Conservation (phyloP, 1,284 basidiomycete species). For the Pascua guehoae region DNA sequence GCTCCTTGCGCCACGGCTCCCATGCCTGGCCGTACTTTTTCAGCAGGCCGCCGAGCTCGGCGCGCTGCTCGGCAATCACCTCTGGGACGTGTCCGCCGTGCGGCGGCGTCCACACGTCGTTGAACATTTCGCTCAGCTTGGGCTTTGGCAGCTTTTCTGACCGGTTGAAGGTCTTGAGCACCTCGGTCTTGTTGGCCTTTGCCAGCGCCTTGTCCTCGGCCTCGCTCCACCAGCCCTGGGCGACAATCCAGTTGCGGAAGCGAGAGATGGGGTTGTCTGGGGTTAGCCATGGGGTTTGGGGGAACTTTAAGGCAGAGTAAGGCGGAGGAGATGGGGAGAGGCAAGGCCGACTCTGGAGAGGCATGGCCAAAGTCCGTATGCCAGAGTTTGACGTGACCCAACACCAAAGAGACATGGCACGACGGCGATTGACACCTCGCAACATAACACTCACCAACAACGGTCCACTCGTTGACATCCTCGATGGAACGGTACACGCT, state of each 20-base stretch:
- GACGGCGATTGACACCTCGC: too few relatives aligned
- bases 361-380: too few relatives aligned
- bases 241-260: constrained; percentile 77
- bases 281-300: background rate
- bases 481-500: constrained; percentile 80
- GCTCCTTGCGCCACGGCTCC: constrained; percentile 78
- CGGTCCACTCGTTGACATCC: constrained; percentile 80
- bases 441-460: constrained; percentile 52
- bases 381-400: too few relatives aligned
- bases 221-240: constrained; percentile 79
- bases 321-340: too few relatives aligned
- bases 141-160: constrained; percentile 70
- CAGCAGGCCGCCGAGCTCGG: constrained; percentile 69
- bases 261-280: constrained; percentile 79
- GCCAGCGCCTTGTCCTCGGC: constrained; percentile 70
- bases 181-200: constrained; percentile 64
- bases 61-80: constrained; percentile 77
- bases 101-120: constrained; percentile 62
- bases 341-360: too few relatives aligned
- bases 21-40: constrained; percentile 78
- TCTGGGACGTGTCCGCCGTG: constrained; percentile 71
- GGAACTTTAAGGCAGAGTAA: too few relatives aligned
- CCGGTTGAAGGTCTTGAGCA: constrained; percentile 71
- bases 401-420: background rate
- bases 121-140: constrained; percentile 74